Percentiles rank a stretch among this genome's conserved stretches.
Conservation (phyloP, 495 filamentous ascomycete genomes). For the Aspergillus coremiiformis region DNA sequence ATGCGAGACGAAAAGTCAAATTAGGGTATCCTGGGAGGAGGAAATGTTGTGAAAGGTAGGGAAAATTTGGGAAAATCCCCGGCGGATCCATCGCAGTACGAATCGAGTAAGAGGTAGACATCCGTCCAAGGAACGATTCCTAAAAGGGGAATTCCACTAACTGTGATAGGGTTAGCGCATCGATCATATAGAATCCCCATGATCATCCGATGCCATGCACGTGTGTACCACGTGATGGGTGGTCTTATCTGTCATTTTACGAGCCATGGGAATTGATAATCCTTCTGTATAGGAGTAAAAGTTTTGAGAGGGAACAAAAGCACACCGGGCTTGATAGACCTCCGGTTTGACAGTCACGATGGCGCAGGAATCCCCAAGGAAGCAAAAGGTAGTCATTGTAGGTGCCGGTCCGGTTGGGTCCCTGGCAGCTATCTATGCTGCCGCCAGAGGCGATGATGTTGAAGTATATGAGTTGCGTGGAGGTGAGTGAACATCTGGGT, state of each 20-base stretch:
- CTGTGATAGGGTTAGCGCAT: background rate
- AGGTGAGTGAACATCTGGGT: slow-evolving; percentile 50
- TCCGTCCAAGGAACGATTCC: background rate
- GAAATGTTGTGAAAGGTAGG: background rate
- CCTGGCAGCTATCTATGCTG: slow-evolving; percentile 87
- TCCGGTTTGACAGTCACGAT: slow-evolving; percentile 1
- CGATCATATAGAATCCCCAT: no score
- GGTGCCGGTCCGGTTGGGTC: slow-evolving; percentile 92
- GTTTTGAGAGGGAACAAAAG: background rate
- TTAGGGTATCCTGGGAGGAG: background rate
- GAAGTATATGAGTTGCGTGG: slow-evolving; percentile 90
- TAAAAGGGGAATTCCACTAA: background rate
- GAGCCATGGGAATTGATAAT: background rate
- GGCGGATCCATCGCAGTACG: no score
- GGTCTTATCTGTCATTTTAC: background rate
- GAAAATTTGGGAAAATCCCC: slow-evolving; percentile 2
- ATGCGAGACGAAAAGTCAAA: background rate
- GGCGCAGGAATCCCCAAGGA: slow-evolving; percentile 9
- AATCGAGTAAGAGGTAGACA: no score
- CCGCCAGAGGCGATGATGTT: slow-evolving; percentile 75
- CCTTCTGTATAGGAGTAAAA: background rate
- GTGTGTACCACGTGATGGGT: background rate
- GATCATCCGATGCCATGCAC: background rate
- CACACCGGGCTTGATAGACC: background rate
- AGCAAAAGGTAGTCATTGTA: slow-evolving; percentile 72